Base-by-base conservation (phyloP, 306 rosid genomes). In the Sicyos baderoa region DNA sequence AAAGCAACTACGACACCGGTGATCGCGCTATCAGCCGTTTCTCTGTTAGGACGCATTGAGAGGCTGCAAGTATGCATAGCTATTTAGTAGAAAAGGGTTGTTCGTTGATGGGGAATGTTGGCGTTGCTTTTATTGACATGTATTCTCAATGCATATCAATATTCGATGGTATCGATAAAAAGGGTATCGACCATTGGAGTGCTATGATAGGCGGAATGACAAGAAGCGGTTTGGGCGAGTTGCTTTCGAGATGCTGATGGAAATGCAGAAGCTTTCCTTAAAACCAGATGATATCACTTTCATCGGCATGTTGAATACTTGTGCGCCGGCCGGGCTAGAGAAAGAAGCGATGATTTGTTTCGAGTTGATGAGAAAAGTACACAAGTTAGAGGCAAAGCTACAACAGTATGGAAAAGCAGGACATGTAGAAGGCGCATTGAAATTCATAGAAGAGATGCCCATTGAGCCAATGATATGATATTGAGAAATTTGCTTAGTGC, bases 341-440 rank as follows among this genome's bases (percentile, higher is more conserved):
- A 87, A 89, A 77, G 91, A 87, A 54, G 94, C 94, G 32, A 70
- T 87, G 29, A 72, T 87, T 55, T 87, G 91, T 76, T 89, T 89
- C 45, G 89, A 85, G 80, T 76, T 87, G 54, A 89, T 89, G 91
- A 74, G 88, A 68, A 87, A 81, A 71, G 82, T 82, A 5, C 86
- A 89, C 83, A 85, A 85, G 21, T 51, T 89, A 32, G 82, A 87
- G 76, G 91, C 94, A 8, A 87, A 85, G 74, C 55, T 87, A 78
- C 96, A 89, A 71, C 96, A 89, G 62, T 89, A 83, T 59, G 94
- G 94, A 54, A 87, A 93, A 81, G 77, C 94, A 13, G 91, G 94
- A 73, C 86, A 53, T 0, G 57, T 89, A 10, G 86, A 89, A 84
- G 87, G 78, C 71, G 91, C 91, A 25, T 75, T 54, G 72, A 84